Evolutionary conservation across 2,329 filamentous ascomycete species (phyloP).

Genomic region (Botrytis tulipae): DNA sequence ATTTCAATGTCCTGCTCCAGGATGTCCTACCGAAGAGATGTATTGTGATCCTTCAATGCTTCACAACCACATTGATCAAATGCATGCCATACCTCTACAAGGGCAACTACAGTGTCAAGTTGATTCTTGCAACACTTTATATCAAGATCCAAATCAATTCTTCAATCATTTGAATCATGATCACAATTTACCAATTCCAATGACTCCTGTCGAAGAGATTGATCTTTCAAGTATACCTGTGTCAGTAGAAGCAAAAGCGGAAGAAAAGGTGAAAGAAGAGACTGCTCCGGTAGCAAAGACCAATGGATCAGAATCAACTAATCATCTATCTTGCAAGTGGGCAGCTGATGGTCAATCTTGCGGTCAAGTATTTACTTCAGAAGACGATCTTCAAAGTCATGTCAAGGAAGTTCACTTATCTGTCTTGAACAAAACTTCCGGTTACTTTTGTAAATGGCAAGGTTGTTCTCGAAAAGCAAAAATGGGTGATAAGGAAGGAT

Average conservation of each 20-base stretch:
- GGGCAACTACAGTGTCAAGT: constrained; percentile 33
- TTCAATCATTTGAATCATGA: constrained; percentile 31
- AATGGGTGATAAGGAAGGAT: constrained; percentile 44
- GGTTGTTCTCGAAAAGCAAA: constrained; percentile 48
- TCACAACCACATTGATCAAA: constrained; percentile 36
- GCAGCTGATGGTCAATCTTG: constrained; percentile 25
- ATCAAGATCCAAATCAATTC: constrained; percentile 32
- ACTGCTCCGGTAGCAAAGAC: background rate
- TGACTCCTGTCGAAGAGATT: constrained; percentile 25
- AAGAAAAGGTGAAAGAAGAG: constrained; percentile 11
- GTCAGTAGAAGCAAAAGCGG: background rate
- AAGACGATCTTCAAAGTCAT: constrained; percentile 55
- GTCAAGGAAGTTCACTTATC: constrained; percentile 52
- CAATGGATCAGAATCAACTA: constrained; percentile 11
- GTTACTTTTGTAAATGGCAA: constrained; percentile 56
- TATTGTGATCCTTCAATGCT: constrained; percentile 32
- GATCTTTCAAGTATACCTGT: constrained; percentile 19
- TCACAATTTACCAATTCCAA: constrained; percentile 30
- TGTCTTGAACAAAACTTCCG: constrained; percentile 45
- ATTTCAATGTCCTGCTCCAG: constrained; percentile 34
- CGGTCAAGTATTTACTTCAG: constrained; percentile 26
- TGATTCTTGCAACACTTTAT: constrained; percentile 30
- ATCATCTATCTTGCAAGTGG: constrained; percentile 35
- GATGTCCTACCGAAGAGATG: constrained; percentile 28
- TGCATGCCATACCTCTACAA: constrained; percentile 34